Percentiles rank a stretch among this genome's conserved stretches.
Evolutionary conservation across 805 yeast genomes (phyloP).

Genomic region (Metschnikowia picachoensis): DNA sequence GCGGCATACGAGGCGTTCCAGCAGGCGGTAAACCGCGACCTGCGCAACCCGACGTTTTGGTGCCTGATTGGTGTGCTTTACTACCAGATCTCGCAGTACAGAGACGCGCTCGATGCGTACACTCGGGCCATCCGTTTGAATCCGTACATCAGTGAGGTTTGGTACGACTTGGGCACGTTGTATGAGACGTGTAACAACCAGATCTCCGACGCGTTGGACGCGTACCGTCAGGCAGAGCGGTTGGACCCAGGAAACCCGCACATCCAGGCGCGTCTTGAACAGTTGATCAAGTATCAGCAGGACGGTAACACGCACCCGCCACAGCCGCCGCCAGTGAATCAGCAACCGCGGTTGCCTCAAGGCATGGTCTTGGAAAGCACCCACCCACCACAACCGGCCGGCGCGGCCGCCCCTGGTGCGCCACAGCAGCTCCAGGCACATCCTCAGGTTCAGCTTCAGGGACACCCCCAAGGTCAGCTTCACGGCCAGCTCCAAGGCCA

Average conservation of each 20-base stretch:
- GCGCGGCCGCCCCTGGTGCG: conserved; percentile 3
- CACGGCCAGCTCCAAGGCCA: conserved; percentile 7
- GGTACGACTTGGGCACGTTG: conserved; percentile 97
- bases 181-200: conserved; percentile 98
- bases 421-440: conserved; percentile 14
- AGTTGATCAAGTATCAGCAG: conserved; percentile 67
- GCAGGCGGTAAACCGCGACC: conserved; percentile 95
- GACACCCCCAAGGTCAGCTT: conserved; percentile 6
- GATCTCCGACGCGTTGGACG: conserved; percentile 90
- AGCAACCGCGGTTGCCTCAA: conserved; percentile 60
- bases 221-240: conserved; percentile 93
- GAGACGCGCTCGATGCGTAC: conserved; percentile 97
- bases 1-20: conserved; percentile 98
- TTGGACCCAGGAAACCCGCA: conserved; percentile 93
- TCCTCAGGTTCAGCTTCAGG: not conserved
- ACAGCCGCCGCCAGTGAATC: conserved; percentile 63
- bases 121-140: conserved; percentile 93
- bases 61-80: conserved; percentile 92
- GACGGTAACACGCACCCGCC: conserved; percentile 63
- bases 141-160: conserved; percentile 94
- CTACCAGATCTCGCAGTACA: conserved; percentile 92
- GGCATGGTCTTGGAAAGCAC: conserved; percentile 57
- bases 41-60: conserved; percentile 98
- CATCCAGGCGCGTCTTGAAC: conserved; percentile 88
- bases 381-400: conserved; percentile 14